These are phyloP conservation scores for Sisymbrium irio DNA, from an alignment of 345 rosid genomes.

Conservation along the genomic window DNA sequence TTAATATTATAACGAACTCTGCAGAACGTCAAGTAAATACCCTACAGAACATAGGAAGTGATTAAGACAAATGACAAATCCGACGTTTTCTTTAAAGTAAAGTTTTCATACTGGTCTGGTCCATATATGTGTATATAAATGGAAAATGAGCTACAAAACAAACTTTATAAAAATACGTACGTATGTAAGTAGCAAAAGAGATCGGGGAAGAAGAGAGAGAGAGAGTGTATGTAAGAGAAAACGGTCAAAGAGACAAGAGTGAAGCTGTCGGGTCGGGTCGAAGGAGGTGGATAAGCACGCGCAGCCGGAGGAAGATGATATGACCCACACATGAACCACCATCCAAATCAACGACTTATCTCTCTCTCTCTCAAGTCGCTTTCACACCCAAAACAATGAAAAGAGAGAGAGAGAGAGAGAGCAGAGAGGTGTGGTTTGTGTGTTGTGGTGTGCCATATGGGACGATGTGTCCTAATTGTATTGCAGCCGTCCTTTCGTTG, in stretches of 20 bases:
- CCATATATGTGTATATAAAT: not conserved
- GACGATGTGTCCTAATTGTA: conserved; percentile 25
- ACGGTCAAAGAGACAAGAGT: conserved; percentile 35
- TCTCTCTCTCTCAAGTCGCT: conserved; percentile 33
- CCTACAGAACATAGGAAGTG: not conserved
- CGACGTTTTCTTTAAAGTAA: not conserved
- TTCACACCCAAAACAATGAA: conserved; percentile 25
- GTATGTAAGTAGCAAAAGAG: not conserved
- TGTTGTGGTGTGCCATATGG: conserved; percentile 21
- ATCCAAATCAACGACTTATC: conserved; percentile 22
- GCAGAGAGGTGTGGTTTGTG: conserved; percentile 18
- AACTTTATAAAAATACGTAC: conserved; percentile 2
- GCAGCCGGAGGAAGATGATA: conserved; percentile 24
- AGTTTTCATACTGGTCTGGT: conserved; percentile 27
- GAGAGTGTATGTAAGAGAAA: not conserved
- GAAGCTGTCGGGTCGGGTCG: conserved; percentile 31
- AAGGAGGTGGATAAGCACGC: conserved; percentile 34
- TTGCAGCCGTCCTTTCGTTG: conserved; percentile 38
- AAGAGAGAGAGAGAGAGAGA: not conserved
- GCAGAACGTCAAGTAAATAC: not conserved
- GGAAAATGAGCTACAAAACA: not conserved
- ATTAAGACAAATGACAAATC: conserved; percentile 19
- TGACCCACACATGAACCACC: conserved; percentile 31
- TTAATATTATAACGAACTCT: not conserved
- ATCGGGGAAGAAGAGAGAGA: not conserved